A percentile compares a stretch with the other conserved stretches of the same genome.
These are phyloP conservation scores for Neurospora sp. DNA, from an alignment of 495 filamentous ascomycete species.

Conservation along the genomic window DNA sequence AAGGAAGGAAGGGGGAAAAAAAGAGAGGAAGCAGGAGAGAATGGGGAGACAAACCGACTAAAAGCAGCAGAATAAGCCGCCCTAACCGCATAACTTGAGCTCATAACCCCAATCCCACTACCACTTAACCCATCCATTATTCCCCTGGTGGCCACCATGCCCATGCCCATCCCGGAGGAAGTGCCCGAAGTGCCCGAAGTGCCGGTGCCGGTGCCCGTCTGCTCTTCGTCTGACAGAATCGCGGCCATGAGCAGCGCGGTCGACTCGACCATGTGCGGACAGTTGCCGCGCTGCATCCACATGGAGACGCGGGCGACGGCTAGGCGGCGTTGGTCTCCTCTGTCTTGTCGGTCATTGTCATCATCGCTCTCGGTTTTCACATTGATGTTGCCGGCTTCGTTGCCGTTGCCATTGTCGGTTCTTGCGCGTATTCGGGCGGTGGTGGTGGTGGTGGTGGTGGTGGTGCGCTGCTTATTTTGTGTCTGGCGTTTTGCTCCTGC, in stretches of 20 bases:
- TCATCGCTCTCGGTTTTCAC: background rate
- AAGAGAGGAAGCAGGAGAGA: background rate
- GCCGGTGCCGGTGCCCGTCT: constrained; percentile 22
- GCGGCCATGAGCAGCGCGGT: constrained; percentile 70
- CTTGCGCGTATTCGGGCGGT: background rate
- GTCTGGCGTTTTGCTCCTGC: background rate
- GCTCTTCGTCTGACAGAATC: constrained; percentile 52
- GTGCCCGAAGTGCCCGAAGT: background rate
- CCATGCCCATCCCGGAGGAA: constrained; percentile 28
- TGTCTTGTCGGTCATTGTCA: constrained; percentile 1
- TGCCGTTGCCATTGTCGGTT: background rate
- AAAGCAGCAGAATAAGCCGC: constrained; percentile 40
- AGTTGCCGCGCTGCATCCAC: constrained; percentile 58
- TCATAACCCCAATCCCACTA: constrained; percentile 4
- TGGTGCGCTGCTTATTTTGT: background rate
- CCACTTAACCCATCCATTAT: constrained; percentile 34
- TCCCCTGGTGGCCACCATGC: constrained; percentile 31
- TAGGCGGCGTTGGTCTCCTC: constrained; percentile 11
- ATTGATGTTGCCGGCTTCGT: constrained; percentile 1
- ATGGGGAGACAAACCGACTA: constrained; percentile 29
- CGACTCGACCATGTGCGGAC: constrained; percentile 73
- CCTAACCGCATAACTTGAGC: constrained; percentile 30
- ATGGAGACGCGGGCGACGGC: constrained; percentile 42
- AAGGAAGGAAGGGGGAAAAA: background rate
- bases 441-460: background rate